Conservation (phyloP, 352 stramenopile genomes). For the Thalassiosira mediterranea region DNA sequence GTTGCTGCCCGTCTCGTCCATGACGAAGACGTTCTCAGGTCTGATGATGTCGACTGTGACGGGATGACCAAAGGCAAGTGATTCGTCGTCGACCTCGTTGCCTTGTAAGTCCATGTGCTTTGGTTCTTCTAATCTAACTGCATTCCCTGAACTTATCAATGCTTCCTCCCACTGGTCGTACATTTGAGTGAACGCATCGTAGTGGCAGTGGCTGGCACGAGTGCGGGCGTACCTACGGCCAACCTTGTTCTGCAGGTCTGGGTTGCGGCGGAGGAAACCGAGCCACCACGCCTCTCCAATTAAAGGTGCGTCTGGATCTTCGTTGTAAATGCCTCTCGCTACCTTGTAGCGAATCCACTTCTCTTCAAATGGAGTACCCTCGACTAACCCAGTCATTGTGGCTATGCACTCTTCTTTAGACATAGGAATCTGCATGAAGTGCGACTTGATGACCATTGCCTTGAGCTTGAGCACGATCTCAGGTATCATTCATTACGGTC, state of each 20-base stretch:
- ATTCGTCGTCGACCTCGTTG: conserved; percentile 21
- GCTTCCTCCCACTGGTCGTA: conserved; percentile 20
- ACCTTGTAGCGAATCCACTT: no score
- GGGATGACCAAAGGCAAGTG: conserved; percentile 29
- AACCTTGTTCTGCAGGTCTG: conserved; percentile 7
- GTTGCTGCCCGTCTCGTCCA: conserved; percentile 34
- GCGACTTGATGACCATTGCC: no score
- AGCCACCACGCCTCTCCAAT: conserved; percentile 12
- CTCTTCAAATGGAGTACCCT: no score
- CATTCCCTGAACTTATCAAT: conserved; percentile 30
- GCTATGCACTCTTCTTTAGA: no score
- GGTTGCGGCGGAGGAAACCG: conserved; percentile 27
- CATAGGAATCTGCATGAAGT: no score
- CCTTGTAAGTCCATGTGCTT: conserved; percentile 26
- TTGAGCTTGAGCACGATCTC: no score
- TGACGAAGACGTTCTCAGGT: conserved; percentile 26
- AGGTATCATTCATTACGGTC: no score
- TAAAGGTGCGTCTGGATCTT: conserved; percentile 12
- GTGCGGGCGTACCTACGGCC: conserved; percentile 28
- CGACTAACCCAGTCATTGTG: no score
- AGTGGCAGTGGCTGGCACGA: conserved; percentile 21
- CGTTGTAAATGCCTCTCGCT: neutral
- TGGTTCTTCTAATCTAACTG: conserved; percentile 5
- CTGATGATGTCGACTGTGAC: conserved; percentile 14
- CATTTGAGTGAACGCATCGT: conserved; percentile 28